These are phyloP conservation scores for Lentinula sp. DNA, from an alignment of 768 basidiomycete species.

Conservation along the genomic window DNA sequence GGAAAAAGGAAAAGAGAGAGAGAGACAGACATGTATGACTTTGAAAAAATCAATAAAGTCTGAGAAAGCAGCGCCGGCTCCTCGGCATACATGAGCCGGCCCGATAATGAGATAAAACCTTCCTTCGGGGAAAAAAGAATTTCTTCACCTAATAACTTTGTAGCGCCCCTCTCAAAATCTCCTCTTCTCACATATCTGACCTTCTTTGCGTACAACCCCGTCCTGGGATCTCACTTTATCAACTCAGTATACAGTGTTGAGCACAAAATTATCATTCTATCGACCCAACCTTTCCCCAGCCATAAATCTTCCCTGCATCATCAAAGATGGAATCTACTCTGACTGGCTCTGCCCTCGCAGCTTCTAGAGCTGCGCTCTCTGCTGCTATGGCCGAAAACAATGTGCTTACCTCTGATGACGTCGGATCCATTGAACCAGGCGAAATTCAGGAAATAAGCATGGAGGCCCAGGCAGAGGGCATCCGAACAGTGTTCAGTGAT, in stretches of 20 bases:
- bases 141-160: slow-evolving; percentile 1
- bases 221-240: neutral
- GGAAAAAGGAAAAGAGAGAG: slow-evolving; percentile 6
- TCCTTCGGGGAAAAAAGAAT: neutral
- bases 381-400: slow-evolving; percentile 62
- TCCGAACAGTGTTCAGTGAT: slow-evolving; percentile 92
- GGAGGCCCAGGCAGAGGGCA: slow-evolving; percentile 74
- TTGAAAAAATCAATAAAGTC: slow-evolving; percentile 19
- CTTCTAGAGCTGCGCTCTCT: slow-evolving; percentile 72
- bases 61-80: neutral
- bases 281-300: neutral
- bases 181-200: neutral
- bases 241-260: neutral
- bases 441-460: slow-evolving; percentile 87
- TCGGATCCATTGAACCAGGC: slow-evolving; percentile 58
- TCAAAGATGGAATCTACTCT: slow-evolving; percentile 43
- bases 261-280: neutral
- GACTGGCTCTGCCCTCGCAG: slow-evolving; percentile 62
- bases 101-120: neutral
- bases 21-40: slow-evolving; percentile 20
- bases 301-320: neutral
- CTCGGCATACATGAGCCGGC: neutral
- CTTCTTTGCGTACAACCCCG: neutral
- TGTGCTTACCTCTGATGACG: slow-evolving; percentile 17
- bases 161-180: neutral